Evolutionary conservation across 208 protist genomes (phyloP), one percentile per base, ranked within the genome.

Genomic region (Leishmania arabica): DNA sequence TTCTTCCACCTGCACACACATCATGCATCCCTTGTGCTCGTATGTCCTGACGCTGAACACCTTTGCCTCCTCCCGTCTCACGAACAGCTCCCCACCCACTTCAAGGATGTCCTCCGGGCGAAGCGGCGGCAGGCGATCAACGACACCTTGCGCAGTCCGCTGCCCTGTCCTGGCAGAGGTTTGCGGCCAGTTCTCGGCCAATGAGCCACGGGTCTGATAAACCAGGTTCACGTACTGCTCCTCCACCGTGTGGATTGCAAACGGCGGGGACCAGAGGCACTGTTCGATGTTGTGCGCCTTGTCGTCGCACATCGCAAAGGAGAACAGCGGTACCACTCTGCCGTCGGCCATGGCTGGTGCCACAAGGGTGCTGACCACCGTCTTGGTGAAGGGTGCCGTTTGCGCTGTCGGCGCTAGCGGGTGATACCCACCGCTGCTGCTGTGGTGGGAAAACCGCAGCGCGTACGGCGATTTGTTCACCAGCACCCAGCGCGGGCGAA

Each of bases 401-500:
- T n/a, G 24, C 37, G 21, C 8, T n/a, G 27, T 51, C 68, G 21
- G 34, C 2, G 1, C 34, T 56, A 19, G 31, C 19, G 72, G n/a
- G 60, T 49, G n/a, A 54, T 47, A 15, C 21, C 70, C 27, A 19
- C 49, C 77, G 53, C 64, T 40, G 58, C 72, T 71, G 21, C 71
- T 34, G 31, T 49, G 74, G 42, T 85, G 80, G 34, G 82, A 68
- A 34, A 89, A 75, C 45, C 27, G 79, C n/a, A 92, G 77, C 31
- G 70, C 40, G 56, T 85, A 85, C 21, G 82, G 89, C 19, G 89
- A 86, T 51, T 85, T 80, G 84, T 96, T 96, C 51, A 92, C 73
- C 49, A 96, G 15, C 47, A 96, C 86, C 93, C 93, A 96, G 27
- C 89, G 88, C 45, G 93, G 93, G 31, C 83, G 86, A 45, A 96